phyloP scores from a whole-genome alignment of 495 filamentous ascomycete genomes.

The Talaromyces ruber region DNA sequence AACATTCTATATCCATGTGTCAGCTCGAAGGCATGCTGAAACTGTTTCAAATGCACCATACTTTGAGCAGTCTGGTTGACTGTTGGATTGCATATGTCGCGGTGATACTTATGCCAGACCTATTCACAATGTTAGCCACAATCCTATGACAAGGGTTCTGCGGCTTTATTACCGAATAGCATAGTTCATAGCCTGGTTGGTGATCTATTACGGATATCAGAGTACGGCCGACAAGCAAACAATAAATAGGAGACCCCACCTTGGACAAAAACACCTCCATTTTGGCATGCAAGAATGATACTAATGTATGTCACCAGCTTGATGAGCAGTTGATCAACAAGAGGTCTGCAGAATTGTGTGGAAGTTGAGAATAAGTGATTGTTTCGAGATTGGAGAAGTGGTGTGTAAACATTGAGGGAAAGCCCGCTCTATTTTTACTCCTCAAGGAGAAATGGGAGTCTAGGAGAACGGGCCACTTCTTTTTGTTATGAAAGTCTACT shows the following conservation, averaged over 20 bases:
- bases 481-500: neutral
- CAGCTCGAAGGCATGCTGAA: neutral
- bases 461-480: neutral
- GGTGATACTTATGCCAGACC: conserved; percentile 84
- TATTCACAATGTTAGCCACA: conserved; percentile 14
- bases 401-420: no score
- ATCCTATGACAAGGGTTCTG: no score
- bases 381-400: no score
- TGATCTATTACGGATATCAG: conserved; percentile 41
- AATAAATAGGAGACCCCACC: conserved; percentile 26
- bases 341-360: neutral
- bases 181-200: conserved; percentile 84
- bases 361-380: no score
- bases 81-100: conserved; percentile 78
- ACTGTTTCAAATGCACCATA: conserved; percentile 20
- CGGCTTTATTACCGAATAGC: conserved; percentile 71
- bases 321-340: neutral
- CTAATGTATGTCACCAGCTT: neutral
- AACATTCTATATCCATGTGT: conserved; percentile 42
- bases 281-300: neutral
- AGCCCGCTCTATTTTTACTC: no score
- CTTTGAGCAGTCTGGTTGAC: conserved; percentile 71
- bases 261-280: conserved; percentile 76
- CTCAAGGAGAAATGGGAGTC: neutral
- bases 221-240: neutral